Evolutionary conservation across 257 asterid species (phyloP), one percentile per base, ranked within the genome.

Genomic region (Paraleonurus japonicus): DNA sequence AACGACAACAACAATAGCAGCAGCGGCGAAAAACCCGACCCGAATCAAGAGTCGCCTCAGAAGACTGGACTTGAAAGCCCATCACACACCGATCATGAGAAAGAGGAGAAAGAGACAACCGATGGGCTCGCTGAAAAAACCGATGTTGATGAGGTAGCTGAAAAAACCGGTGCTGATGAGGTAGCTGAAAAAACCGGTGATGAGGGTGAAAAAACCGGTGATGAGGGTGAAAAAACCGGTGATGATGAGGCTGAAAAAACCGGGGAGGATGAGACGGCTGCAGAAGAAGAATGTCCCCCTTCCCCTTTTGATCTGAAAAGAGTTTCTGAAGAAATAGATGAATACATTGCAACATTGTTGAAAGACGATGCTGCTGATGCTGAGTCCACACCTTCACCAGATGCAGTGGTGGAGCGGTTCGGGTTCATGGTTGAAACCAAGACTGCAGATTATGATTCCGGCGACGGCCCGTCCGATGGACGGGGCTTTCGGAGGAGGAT

Each of bases 261-360:
- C 1, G 67, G 32, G 1, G 51, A 6, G 7, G 13, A 15, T n/a
- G 61, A 63, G 4, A 5, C 58, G 8, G 1, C 58, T 28, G 26
- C 65, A 1, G 6, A 60, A 71, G 53, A 20, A 26, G 81, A 67
- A 39, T 87, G 5, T n/a, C 82, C 86, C 4, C 82, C 83, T 3
- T 26, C 81, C 72, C 94, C 96, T 3, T 96, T 92, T 47, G 96
- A 90, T 85, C 85, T 93, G n/a, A 75, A 45, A 17, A 79, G 85
- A 73, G 79, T 93, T 8, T 87, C 95, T 1, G 84, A 81, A 71
- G 96, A 90, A 33, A 84, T 93, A 0, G 96, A 90, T 67, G 79
- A 70, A 22, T 93, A 68, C 84, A 82, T 90, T 39, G 60, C 79
- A 33, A 35, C 82, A 28, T 51, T 87, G 48, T 58, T 79, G 13